Base-by-base conservation (phyloP, 2,329 filamentous ascomycete genomes). In the Colletotrichum karsti region DNA sequence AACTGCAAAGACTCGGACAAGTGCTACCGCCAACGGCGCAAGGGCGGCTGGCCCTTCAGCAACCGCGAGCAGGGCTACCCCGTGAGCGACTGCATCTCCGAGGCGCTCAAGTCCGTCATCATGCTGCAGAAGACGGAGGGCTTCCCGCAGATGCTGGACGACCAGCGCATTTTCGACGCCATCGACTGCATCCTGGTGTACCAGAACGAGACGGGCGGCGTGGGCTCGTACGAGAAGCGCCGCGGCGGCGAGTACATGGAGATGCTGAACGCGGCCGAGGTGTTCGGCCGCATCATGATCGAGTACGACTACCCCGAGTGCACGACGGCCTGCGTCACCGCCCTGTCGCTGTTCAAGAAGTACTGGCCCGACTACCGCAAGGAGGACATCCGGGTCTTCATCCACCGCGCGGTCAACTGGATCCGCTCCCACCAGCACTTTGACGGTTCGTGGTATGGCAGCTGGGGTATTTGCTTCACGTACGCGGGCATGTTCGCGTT, bases 271-370 rank as follows among this genome's bases (percentile, higher is more conserved):
- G 95, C 95, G 0, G 96, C 96, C 2, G 96, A 99, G 78, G 95
- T 99, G 0, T 99, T 99, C 78, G 95, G 94, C 13, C 88, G 91
- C 20, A 99, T 99, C 81, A 99, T 99, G 96, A 92, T 99, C 60
- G 95, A 98, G 77, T 99, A 99, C 78, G 94, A 97, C 78, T 98
- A 99, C 76, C 94, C 95, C 0, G 96, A 99, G 79, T 99, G 96
- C 83, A 99, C 96, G 1, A 98, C 96, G 3, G 95, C 96, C 1
- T 94, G 94, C 30, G 92, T 99, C 4, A 98, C 93, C 1, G 94
- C 93, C 0, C 84, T 99, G 20, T 92, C 91, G 5, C 85, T 95
- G 2, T 98, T 98, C 83, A 88, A 89, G 72, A 87, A 92, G 74
- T 86, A 93, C 77, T 97, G 94, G 84, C 94, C 95, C 0, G 83